These are phyloP conservation scores for Cucumis sativus DNA, from an alignment of 306 rosid genomes.

Conservation along the genomic window Cucumber_9930_V3 NC_026660.2:28528001-28528500, in stretches of 20 bases:
- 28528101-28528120: no score
- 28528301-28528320: not conserved
- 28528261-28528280: not conserved
- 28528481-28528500: not conserved
- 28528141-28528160: not conserved
- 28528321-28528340: not conserved
- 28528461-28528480: not conserved
- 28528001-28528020: not conserved
- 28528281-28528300: not conserved
- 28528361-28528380: not conserved
- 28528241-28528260: not conserved
- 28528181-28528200: not conserved
- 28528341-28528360: not conserved
- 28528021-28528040: not conserved
- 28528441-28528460: not conserved
- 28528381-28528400: not conserved
- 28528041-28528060: not conserved
- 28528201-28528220: not conserved
- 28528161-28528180: not conserved
- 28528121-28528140: not conserved
- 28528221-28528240: not conserved
- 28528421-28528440: not conserved
- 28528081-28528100: not conserved
- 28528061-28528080: not conserved
- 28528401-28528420: not conserved